phyloP scores from a whole-genome alignment of 768 basidiomycete species.

The Boletus tomentosulus region DNA sequence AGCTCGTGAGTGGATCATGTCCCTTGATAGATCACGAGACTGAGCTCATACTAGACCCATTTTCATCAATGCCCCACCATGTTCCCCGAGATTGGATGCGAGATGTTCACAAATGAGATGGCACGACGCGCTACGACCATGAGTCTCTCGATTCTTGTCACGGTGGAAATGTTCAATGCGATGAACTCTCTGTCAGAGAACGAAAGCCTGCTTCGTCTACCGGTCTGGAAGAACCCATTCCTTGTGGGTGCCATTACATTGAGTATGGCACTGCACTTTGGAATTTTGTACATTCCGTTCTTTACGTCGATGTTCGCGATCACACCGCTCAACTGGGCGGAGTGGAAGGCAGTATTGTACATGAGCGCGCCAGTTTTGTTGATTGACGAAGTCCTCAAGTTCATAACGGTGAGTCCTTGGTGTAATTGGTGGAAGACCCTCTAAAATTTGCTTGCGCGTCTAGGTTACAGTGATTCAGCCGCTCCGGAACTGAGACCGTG shows the following conservation, averaged over 20 bases:
- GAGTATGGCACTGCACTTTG: constrained; percentile 90
- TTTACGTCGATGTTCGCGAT: constrained; percentile 90
- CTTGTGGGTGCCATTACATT: constrained; percentile 84
- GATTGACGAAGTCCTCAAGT: constrained; percentile 90
- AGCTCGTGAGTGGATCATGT: constrained; percentile 63
- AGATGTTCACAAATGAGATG: constrained; percentile 91
- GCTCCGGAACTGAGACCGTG: constrained; percentile 42
- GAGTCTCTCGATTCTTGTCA: constrained; percentile 94
- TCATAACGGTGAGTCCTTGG: constrained; percentile 55
- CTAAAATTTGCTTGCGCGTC: not conserved
- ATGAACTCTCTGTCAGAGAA: constrained; percentile 99
- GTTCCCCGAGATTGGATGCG: constrained; percentile 91
- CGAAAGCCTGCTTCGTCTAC: constrained; percentile 83
- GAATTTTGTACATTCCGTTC: constrained; percentile 96
- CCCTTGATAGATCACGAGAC: not conserved
- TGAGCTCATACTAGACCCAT: constrained; percentile 59
- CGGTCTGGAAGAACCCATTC: constrained; percentile 93
- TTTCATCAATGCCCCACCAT: constrained; percentile 85
- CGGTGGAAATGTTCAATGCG: constrained; percentile 95
- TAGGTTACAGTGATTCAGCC: constrained; percentile 59
- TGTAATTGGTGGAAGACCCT: not conserved
- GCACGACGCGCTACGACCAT: constrained; percentile 89
- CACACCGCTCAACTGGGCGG: constrained; percentile 87
- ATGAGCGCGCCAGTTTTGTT: constrained; percentile 85
- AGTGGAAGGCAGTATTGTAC: constrained; percentile 91